Evolutionary conservation across 306 rosid species (phyloP).

Genomic region (Lablab purpureus): DNA sequence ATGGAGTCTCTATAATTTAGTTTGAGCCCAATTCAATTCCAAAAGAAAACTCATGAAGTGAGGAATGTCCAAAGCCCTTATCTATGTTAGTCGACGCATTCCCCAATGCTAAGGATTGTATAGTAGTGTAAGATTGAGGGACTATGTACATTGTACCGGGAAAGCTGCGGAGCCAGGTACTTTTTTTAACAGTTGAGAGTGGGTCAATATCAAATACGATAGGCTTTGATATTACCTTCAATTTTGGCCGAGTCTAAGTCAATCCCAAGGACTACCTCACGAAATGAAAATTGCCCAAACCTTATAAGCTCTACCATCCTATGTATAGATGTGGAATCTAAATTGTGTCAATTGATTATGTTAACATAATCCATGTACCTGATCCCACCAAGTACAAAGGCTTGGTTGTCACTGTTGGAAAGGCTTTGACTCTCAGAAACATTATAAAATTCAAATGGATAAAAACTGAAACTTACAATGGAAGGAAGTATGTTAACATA

Average conservation of each 20-base stretch:
- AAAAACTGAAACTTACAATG: slow-evolving; percentile 65
- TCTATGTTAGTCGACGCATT: neutral
- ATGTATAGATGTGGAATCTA: neutral
- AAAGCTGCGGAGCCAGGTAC: neutral
- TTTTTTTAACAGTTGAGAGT: neutral
- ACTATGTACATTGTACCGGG: neutral
- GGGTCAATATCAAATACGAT: neutral
- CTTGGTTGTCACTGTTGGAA: slow-evolving; percentile 10
- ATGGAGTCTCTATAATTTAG: neutral
- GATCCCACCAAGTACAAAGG: slow-evolving; percentile 20
- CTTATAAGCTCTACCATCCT: neutral
- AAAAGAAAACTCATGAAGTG: neutral
- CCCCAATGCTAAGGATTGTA: neutral
- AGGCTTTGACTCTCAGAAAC: slow-evolving; percentile 20
- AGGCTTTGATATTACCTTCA: neutral
- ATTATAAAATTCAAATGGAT: slow-evolving; percentile 26
- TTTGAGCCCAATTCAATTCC: neutral
- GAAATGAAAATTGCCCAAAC: neutral
- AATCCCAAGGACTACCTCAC: neutral
- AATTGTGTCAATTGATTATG: slow-evolving; percentile 13
- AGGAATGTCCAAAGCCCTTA: neutral
- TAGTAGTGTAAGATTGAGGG: too few relatives aligned
- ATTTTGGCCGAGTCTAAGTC: too few relatives aligned
- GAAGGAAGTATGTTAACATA: slow-evolving; percentile 86
- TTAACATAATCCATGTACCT: neutral